Percentiles rank a stretch among this genome's conserved stretches.
Evolutionary conservation across 441 rosid species (phyloP).

Genomic region (Populus tomentosa): DNA sequence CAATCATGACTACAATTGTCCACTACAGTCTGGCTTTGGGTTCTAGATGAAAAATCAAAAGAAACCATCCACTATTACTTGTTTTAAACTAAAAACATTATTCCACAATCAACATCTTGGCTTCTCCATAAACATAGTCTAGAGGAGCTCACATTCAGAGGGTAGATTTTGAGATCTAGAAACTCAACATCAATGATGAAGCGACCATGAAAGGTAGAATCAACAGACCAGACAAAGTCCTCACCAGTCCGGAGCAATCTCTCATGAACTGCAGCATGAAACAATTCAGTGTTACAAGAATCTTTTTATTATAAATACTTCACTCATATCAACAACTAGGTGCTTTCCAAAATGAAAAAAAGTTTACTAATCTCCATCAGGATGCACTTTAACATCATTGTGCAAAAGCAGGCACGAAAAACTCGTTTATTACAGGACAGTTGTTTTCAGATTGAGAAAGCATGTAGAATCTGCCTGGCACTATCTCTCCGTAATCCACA

Average conservation of each 20-base stretch:
- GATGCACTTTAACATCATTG: neutral
- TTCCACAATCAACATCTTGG: neutral
- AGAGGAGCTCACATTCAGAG: slow-evolving; percentile 53
- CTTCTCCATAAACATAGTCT: neutral
- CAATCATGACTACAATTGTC: neutral
- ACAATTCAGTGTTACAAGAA: neutral
- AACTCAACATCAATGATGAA: slow-evolving; percentile 87
- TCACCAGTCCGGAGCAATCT: slow-evolving; percentile 65
- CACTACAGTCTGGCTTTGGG: neutral
- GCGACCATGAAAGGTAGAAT: slow-evolving; percentile 59
- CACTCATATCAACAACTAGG: neutral
- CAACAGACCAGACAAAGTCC: slow-evolving; percentile 83
- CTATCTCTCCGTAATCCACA: neutral
- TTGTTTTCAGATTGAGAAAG: no score
- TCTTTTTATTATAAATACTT: neutral
- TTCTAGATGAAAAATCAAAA: neutral
- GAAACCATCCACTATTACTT: neutral
- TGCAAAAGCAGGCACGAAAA: neutral
- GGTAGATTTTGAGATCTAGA: slow-evolving; percentile 67
- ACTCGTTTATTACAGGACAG: neutral
- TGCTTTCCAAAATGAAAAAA: neutral
- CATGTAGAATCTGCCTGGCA: neutral
- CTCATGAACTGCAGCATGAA: slow-evolving; percentile 52
- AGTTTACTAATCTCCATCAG: neutral
- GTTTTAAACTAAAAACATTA: neutral